Evolutionary conservation across 2,329 filamentous ascomycete genomes (phyloP), one percentile per base, ranked within the genome.

Genomic region (Didymella lethalis): DNA sequence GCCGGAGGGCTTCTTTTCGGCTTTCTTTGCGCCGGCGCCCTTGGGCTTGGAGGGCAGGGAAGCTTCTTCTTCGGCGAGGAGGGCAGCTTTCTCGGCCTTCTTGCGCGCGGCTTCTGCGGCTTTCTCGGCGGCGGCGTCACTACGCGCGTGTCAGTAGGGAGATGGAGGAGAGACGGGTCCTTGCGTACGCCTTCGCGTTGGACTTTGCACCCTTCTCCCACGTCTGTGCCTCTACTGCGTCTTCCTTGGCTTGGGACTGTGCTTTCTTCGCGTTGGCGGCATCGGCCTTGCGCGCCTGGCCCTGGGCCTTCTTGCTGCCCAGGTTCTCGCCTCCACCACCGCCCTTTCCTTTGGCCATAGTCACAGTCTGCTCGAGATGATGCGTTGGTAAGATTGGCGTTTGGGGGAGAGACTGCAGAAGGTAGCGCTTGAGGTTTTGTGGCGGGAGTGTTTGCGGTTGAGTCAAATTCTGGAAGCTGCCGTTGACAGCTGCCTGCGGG

Each of bases 221-320:
- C 69, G 96, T 84, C 54, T 85, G 83, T 4, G 88, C 85, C 71
- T 97, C 94, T 28, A 78, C 86, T 2, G 82, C 85, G 4, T 87
- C 87, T 53, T 83, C 85, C 78, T 89, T 89, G 36, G 85, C 80
- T 38, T 92, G 85, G 59, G 89, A 88, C 3, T 79, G 87, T 0
- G 92, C 91, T 59, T 88, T 84, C 80, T 98, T 98, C 56, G 85
- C 80, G 8, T 91, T 90, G 1, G 93, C 94, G 3, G 88, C 89
- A 48, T 97, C 93, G 63, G 93, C 93, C 84, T 99, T 98, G 80
- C 92, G 86, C 63, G 93, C 93, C 78, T 97, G 92, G 64, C 94
- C 95, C 8, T 89, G 87, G 2, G 81, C 92, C 83, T 98, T 98
- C 81, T 97, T 98, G 77, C 85, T 90, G 80, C 40, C 57, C 41